phyloP scores from a whole-genome alignment of 176 grass and related monocot species.

The Triticum dicoccoides region DNA sequence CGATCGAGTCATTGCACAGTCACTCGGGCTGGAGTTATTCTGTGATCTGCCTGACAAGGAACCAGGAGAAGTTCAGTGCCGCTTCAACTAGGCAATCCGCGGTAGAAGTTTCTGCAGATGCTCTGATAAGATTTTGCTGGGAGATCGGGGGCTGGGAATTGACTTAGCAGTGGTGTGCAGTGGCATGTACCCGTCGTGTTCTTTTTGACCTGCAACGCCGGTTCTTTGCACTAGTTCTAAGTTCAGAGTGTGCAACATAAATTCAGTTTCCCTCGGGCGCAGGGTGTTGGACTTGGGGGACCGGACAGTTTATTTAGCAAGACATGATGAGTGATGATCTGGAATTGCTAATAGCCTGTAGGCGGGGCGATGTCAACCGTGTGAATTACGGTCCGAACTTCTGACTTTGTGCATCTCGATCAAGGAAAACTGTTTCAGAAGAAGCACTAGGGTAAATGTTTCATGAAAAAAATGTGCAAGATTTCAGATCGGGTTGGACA shows the following conservation, averaged over 20 bases:
- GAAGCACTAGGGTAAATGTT: too few species aligned
- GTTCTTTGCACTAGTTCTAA: not conserved
- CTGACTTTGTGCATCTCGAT: too few species aligned
- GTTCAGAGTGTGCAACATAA: not conserved
- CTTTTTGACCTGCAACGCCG: too few species aligned
- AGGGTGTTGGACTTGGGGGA: not conserved
- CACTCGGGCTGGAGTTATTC: not conserved
- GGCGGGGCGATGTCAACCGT: not conserved
- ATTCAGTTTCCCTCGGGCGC: slow-evolving; percentile 22
- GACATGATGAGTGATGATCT: not conserved
- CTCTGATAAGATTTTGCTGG: too few species aligned
- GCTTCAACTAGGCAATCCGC: not conserved
- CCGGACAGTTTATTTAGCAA: not conserved
- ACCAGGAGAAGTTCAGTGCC: not conserved
- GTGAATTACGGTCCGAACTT: too few species aligned
- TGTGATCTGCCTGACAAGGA: not conserved
- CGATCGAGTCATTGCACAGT: not conserved
- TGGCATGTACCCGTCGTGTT: too few species aligned
- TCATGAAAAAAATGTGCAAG: too few species aligned
- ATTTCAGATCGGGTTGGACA: too few species aligned
- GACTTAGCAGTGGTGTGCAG: too few species aligned
- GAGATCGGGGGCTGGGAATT: not conserved
- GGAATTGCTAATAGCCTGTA: not conserved
- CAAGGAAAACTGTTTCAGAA: too few species aligned
- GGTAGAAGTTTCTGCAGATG: too few species aligned